A percentile compares a stretch with the other conserved stretches of the same genome.
phyloP scores from a whole-genome alignment of 148 eudicot genomes.

The Chenopodium quinoa region DNA sequence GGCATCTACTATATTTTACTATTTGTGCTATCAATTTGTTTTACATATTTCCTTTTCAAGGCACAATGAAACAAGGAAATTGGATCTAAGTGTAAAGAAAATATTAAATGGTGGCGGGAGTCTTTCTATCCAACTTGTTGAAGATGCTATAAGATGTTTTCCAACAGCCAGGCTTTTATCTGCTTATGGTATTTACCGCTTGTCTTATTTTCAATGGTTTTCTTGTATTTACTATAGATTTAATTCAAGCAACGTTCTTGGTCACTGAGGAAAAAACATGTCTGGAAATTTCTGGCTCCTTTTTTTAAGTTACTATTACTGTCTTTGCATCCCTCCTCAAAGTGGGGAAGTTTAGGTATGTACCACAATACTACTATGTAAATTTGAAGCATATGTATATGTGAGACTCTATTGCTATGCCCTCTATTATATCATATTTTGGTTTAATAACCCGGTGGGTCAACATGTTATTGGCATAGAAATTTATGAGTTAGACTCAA shows the following conservation, averaged over 20 bases:
- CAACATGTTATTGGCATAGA: not conserved
- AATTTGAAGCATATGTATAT: not conserved
- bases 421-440: not conserved
- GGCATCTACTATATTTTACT: not conserved
- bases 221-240: too few species aligned
- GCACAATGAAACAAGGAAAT: conserved; percentile 31
- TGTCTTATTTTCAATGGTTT: not conserved
- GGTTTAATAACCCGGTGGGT: not conserved
- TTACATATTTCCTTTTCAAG: conserved; percentile 27
- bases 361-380: too few species aligned
- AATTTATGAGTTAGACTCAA: not conserved
- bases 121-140: conserved; percentile 53
- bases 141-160: conserved; percentile 47
- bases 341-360: too few species aligned
- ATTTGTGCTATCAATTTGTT: not conserved
- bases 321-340: too few species aligned
- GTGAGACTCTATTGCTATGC: not conserved
- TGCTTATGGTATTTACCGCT: conserved; percentile 65
- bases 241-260: too few species aligned
- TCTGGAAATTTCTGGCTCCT: too few species aligned
- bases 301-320: too few species aligned
- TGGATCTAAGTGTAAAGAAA: conserved; percentile 46
- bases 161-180: conserved; percentile 72
- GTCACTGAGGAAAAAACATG: not conserved
- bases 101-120: conserved; percentile 92